A percentile compares a stretch with the other conserved stretches of the same genome.
phyloP scores from a whole-genome alignment of 257 asterid species.

The Ilex aquifolium region DNA sequence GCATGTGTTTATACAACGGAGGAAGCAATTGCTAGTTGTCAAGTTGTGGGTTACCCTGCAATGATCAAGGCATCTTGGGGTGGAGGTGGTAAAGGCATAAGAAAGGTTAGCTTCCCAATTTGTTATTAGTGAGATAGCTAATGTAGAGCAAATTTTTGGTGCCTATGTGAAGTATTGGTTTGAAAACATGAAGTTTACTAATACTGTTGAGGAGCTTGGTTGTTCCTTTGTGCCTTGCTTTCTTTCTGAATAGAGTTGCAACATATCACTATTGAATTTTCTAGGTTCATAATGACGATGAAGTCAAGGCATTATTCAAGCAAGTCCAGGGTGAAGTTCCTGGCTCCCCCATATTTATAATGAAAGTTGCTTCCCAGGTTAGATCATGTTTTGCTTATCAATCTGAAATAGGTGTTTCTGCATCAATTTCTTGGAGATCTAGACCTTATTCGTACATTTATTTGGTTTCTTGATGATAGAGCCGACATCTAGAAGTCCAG shows the following conservation, averaged over 20 bases:
- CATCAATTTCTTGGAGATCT: slow-evolving; percentile 5
- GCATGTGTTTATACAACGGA: slow-evolving; percentile 95
- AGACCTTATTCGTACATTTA: slow-evolving; percentile 18
- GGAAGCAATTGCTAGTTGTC: slow-evolving; percentile 96
- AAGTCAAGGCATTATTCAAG: slow-evolving; percentile 91
- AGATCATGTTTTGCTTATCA: slow-evolving; percentile 21
- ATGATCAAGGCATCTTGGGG: slow-evolving; percentile 99
- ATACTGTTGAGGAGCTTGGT: slow-evolving; percentile 7
- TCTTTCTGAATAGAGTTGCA: no score
- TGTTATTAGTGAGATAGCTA: neutral
- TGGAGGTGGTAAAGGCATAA: slow-evolving; percentile 99
- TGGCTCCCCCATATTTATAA: slow-evolving; percentile 95
- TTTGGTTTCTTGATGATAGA: slow-evolving; percentile 42
- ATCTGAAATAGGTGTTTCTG: slow-evolving; percentile 1
- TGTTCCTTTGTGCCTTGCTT: neutral
- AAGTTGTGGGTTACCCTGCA: slow-evolving; percentile 96
- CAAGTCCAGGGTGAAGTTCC: slow-evolving; percentile 99
- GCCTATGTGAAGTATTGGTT: no score
- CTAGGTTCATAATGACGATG: slow-evolving; percentile 95
- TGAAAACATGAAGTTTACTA: no score
- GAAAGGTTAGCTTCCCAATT: slow-evolving; percentile 64
- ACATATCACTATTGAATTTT: slow-evolving; percentile 14
- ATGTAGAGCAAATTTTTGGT: no score
- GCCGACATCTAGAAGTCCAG: slow-evolving; percentile 99
- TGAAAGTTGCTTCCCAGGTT: slow-evolving; percentile 99